Conservation (phyloP, 73 alveolate species). For the Tetrahymena malaccensis region DNA sequence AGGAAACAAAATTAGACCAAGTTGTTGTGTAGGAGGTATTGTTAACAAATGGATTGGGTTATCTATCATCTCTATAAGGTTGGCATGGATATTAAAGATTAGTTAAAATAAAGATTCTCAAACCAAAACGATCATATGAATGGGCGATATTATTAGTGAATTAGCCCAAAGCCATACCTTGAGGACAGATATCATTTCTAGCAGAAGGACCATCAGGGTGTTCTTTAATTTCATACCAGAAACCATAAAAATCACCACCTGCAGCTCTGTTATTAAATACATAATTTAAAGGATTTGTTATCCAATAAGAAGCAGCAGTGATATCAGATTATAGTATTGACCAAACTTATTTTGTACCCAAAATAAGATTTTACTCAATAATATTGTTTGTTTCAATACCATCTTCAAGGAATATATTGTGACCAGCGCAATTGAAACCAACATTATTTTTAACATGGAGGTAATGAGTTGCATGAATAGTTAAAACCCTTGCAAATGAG, state of each 20-base stretch:
- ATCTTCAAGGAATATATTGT: conserved; percentile 74
- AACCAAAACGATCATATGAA: conserved; percentile 77
- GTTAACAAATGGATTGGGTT: not conserved
- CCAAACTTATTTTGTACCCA: conserved; percentile 38
- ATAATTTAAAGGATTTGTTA: conserved; percentile 67
- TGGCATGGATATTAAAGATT: conserved; percentile 38
- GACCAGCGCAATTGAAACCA: conserved; percentile 72
- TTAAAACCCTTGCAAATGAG: conserved; percentile 66
- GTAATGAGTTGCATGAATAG: conserved; percentile 67
- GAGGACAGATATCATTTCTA: conserved; percentile 64
- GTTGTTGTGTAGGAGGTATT: conserved; percentile 27
- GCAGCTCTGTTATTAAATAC: conserved; percentile 67
- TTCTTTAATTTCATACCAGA: too few relatives aligned
- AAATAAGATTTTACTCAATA: conserved; percentile 53
- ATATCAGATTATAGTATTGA: conserved; percentile 67
- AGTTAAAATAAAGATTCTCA: conserved; percentile 50
- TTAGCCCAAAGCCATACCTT: conserved; percentile 48
- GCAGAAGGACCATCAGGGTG: conserved; percentile 69
- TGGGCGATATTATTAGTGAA: conserved; percentile 73
- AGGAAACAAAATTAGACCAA: conserved; percentile 18
- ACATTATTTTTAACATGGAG: conserved; percentile 54
- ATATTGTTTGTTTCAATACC: conserved; percentile 66
- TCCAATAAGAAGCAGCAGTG: conserved; percentile 78
- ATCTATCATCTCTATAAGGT: not conserved
- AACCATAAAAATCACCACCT: conserved; percentile 69